These are phyloP conservation scores for Penicillium diatomitis DNA, from an alignment of 495 filamentous ascomycete genomes.

Conservation along the genomic window DNA sequence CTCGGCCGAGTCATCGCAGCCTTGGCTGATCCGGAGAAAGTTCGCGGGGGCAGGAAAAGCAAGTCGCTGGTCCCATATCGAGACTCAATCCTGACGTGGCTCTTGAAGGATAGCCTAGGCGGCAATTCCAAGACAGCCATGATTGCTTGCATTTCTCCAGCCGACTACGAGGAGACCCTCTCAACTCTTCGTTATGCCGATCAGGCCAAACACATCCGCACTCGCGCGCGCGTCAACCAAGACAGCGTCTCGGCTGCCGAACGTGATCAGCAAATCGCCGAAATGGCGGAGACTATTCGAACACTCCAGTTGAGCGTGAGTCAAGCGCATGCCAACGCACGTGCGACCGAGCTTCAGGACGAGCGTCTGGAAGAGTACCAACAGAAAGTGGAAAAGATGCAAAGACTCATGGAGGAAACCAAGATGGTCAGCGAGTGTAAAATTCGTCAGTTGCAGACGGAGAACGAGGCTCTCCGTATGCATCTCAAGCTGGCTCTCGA, in stretches of 20 bases:
- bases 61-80: slow-evolving; percentile 84
- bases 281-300: slow-evolving; percentile 91
- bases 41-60: slow-evolving; percentile 41
- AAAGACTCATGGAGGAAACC: slow-evolving; percentile 88
- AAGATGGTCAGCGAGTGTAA: slow-evolving; percentile 82
- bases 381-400: slow-evolving; percentile 70
- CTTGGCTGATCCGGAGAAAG: slow-evolving; percentile 70
- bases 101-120: slow-evolving; percentile 88
- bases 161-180: slow-evolving; percentile 95
- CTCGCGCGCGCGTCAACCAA: slow-evolving; percentile 92
- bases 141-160: slow-evolving; percentile 94
- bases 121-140: slow-evolving; percentile 97
- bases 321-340: slow-evolving; percentile 36
- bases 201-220: slow-evolving; percentile 95
- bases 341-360: slow-evolving; percentile 46
- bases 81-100: slow-evolving; percentile 95
- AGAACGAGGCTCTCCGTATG: slow-evolving; percentile 80
- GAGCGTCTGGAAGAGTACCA: slow-evolving; percentile 90
- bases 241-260: slow-evolving; percentile 79
- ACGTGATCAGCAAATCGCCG: slow-evolving; percentile 83
- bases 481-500: slow-evolving; percentile 83
- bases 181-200: slow-evolving; percentile 95
- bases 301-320: slow-evolving; percentile 67
- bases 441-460: slow-evolving; percentile 72
- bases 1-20: slow-evolving; percentile 96